Base-by-base conservation (phyloP, 2,329 filamentous ascomycete species). In the Polytolypa hystricis region DNA sequence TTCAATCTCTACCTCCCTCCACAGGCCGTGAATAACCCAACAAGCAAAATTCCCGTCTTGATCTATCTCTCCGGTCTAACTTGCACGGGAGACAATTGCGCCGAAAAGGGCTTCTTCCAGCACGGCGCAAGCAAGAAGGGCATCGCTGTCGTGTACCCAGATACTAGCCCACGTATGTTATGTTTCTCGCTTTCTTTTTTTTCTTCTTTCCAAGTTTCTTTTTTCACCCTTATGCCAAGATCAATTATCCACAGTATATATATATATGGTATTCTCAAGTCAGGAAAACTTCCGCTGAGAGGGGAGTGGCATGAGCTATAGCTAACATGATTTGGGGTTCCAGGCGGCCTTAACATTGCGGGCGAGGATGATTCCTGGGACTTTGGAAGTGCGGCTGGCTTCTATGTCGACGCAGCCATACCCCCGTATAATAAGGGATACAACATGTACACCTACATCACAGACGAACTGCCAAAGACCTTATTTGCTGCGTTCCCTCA, bases 61-160 rank as follows among this genome's bases (percentile, higher is more conserved):
- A 79, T 95, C 65, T 98, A 89, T 64, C 79, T 98, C 41, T 89
- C 89, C 10, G 91, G 91, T 35, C 70, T 98, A 42, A 96, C 91
- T 42, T 98, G 91, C 70, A 89, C 86, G 1, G 86, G 84, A 23
- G 87, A 96, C 50, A 80, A 80, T 49, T 76, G 74, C 58, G 73
- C 76, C 2, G 76, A 80, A 54, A 80, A 79, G 58, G 91, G 87
- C 36, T 96, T 95, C 71, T 84, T 98, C 63, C 87, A 95, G 57
- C 77, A 81, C 50, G 74, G 76, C 44, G 91, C 91, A 32, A 73
- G 79, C 39, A 70, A 79, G 51, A 80, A 79, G 57, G 84, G 84
- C 53, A 83, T 98, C 57, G 91, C 91, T n/a, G 66, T 98, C 39
- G 74, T 95, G 37, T 96, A 86, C 65, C 91, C 91, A 1, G 91